Evolutionary conservation across 345 rosid species (phyloP).

Genomic region (thale cress (Arabidopsis thaliana)): TAIR10.1 NC_003070.9:9256001-9256500

Average conservation of each 20-base stretch:
- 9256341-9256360: not conserved
- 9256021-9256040: not conserved
- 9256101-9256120: slow-evolving; percentile 11
- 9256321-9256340: not conserved
- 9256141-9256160: slow-evolving; percentile 11
- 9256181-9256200: not conserved
- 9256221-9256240: not conserved
- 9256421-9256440: no score
- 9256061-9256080: slow-evolving; percentile 2
- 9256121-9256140: slow-evolving; percentile 6
- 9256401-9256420: not conserved
- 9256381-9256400: not conserved
- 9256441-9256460: not conserved
- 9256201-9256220: not conserved
- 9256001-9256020: slow-evolving; percentile 3
- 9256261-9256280: not conserved
- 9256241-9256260: not conserved
- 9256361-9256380: not conserved
- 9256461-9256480: not conserved
- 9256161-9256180: slow-evolving; percentile 1
- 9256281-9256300: no score
- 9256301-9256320: no score
- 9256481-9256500: no score
- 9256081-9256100: not conserved
- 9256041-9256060: not conserved